Evolutionary conservation across 805 yeast species (phyloP).

Genomic region (Metschnikowia kofuensis): DNA sequence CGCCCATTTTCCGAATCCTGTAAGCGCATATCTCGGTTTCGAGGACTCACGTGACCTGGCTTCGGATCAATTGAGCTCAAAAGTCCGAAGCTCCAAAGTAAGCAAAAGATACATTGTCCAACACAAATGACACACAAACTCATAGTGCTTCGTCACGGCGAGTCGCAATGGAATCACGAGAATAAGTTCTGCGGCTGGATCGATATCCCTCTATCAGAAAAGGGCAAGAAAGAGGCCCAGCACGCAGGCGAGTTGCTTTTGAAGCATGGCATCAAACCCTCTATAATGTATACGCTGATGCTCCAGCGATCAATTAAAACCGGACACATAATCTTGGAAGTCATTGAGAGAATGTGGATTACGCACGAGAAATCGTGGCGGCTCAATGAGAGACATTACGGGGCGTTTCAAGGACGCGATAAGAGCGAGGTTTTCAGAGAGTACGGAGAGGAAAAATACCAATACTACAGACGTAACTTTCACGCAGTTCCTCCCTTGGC

Average conservation of each 20-base stretch:
- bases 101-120: too few relatives aligned
- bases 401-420: conserved; percentile 40
- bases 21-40: neutral
- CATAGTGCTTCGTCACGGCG: conserved; percentile 45
- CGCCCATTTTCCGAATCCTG: neutral
- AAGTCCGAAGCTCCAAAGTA: too few relatives aligned
- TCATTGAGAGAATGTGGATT: conserved; percentile 31
- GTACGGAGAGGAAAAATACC: conserved; percentile 36
- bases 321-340: conserved; percentile 36
- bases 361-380: conserved; percentile 41
- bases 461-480: conserved; percentile 36
- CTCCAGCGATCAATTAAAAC: conserved; percentile 40
- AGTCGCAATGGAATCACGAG: conserved; percentile 42
- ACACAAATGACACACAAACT: conserved; percentile 27
- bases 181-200: conserved; percentile 47
- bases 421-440: conserved; percentile 35
- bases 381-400: conserved; percentile 44
- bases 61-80: neutral
- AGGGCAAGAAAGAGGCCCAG: conserved; percentile 38
- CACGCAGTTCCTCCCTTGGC: conserved; percentile 38
- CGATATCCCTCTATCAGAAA: conserved; percentile 37
- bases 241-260: conserved; percentile 37
- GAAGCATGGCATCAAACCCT: conserved; percentile 27
- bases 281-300: conserved; percentile 37
- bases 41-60: neutral